Evolutionary conservation across 345 rosid genomes (phyloP), one percentile per base, ranked within the genome.

Genomic region (Gynandropsis gynandra): DNA sequence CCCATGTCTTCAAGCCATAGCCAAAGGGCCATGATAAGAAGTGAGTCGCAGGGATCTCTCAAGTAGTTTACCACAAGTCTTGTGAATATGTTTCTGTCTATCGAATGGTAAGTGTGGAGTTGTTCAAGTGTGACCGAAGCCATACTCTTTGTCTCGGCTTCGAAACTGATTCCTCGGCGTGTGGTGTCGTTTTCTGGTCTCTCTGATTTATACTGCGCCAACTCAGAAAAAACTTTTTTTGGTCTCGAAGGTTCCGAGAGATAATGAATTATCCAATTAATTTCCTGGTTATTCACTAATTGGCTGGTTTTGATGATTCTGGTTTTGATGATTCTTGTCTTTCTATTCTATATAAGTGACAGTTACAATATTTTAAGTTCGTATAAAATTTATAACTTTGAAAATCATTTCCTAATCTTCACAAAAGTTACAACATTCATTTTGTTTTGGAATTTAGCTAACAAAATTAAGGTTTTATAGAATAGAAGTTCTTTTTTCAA

Each of bases 11-110:
- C 77, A 4, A 77, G 61, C 82, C 82, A 77, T 14, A 77, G 45
- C 82, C 82, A 77, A 17, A 63, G 24, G 1, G 82, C 73, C 59
- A 77, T 54, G 32, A 77, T 19, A 8, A 77, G 66, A n/a, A 77
- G 53, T 48, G 71, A 68, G 8, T 77, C 73, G 9, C 62, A 68
- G 0, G 73, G 74, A 0, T 60, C 16, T 32, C 60, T 55, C 54
- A 61, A 32, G 18, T 58, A 47, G 3, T 18, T 40, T 10, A 71
- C 1, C 7, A 77, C 59, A 42, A 77, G 11, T 17, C 66, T 68
- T 12, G 71, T 52, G 65, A 77, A 77, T 0, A 74, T 15, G 10
- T 63, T 58, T 24, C 82, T 55, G 9, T 74, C 79, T 12, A 60
- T 51, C 8, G 58, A 29, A 45, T 77, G 71, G 42, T 20, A 77